Base-by-base conservation (phyloP, 768 basidiomycete species). In the Hemileccinum rubropunctum region DNA sequence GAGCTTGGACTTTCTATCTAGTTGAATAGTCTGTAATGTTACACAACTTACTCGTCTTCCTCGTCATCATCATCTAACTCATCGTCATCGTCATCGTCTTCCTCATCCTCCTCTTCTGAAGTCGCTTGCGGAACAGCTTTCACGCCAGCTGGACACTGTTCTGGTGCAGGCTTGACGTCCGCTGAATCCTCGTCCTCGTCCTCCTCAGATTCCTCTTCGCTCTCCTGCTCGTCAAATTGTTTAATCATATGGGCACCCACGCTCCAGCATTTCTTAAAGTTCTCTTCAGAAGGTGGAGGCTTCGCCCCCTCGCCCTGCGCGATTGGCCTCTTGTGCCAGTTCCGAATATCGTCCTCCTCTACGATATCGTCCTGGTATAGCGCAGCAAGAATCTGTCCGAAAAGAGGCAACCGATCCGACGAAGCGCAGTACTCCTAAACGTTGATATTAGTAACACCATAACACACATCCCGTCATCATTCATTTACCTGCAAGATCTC, bases 331-430 rank as follows among this genome's bases (percentile, higher is more conserved):
- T 66, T 72, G 67, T 94, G 85, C 95, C 95, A 99, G 42, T 72
- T 76, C n/a, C 90, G 82, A 56, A 98, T 86, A 56, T 92, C 86
- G 44, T 91, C 88, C 60, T 94, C 93, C 42, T 90, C 89, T 3
- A 97, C 84, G 39, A 97, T 80, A 65, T 99, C 95, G n/a, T 79
- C 77, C 62, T 95, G 89, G 67, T 98, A 99, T 13, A 94, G 73
- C 3, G 86, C 85, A 27, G 86, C 86, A 20, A 98, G 79, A 48
- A 95, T 80, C 60, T 89, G 83, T 4, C 88, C 89, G 67, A 97
- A 98, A 50, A 92, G 73, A 15, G 81, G 75, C 59, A 82, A 67
- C 50, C 86, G 83, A 53, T 73, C 74, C 18, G 81, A 88, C 10
- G 57, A 75, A 43, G 84, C 81, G 51, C 86, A 90, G 62, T 86